Evolutionary conservation across 768 basidiomycete genomes (phyloP).

Genomic region (Tephrocybe sp.): DNA sequence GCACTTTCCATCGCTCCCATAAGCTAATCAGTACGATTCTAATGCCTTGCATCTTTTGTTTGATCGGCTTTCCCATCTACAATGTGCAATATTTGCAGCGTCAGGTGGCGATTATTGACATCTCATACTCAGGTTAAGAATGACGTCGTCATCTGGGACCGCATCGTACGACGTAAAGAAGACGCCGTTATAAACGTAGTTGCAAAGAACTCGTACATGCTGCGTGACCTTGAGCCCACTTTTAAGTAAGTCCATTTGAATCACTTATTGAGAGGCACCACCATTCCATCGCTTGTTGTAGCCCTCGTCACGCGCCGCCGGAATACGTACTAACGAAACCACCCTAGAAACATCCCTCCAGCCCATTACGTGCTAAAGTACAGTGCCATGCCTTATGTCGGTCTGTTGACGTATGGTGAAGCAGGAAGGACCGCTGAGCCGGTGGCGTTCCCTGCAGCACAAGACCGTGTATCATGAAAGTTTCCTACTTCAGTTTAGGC

Average conservation of each 20-base stretch:
- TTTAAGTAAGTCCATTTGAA: conserved; percentile 63
- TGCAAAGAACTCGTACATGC: conserved; percentile 81
- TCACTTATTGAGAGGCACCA: not conserved
- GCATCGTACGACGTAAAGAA: conserved; percentile 79
- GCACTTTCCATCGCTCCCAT: too few species aligned
- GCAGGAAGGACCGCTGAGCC: conserved; percentile 46
- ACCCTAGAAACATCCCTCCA: conserved; percentile 56
- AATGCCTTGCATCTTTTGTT: too few species aligned
- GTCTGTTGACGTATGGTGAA: conserved; percentile 76
- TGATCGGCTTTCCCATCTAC: not conserved
- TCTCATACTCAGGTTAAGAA: conserved; percentile 54
- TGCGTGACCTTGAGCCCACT: conserved; percentile 69
- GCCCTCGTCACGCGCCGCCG: too few species aligned
- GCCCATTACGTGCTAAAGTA: conserved; percentile 79
- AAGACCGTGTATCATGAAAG: conserved; percentile 36
- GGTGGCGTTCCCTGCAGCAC: conserved; percentile 39
- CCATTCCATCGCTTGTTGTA: not conserved
- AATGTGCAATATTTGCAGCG: not conserved
- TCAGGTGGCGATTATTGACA: not conserved
- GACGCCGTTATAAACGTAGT: conserved; percentile 67
- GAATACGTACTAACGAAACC: conserved; percentile 4
- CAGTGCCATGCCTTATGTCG: conserved; percentile 90
- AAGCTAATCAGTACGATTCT: too few species aligned
- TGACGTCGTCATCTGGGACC: conserved; percentile 89
- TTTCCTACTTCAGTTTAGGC: not conserved